These are phyloP conservation scores for Zasmidium citrigriseum DNA, from an alignment of 2,329 filamentous ascomycete species.

Conservation along the genomic window DNA sequence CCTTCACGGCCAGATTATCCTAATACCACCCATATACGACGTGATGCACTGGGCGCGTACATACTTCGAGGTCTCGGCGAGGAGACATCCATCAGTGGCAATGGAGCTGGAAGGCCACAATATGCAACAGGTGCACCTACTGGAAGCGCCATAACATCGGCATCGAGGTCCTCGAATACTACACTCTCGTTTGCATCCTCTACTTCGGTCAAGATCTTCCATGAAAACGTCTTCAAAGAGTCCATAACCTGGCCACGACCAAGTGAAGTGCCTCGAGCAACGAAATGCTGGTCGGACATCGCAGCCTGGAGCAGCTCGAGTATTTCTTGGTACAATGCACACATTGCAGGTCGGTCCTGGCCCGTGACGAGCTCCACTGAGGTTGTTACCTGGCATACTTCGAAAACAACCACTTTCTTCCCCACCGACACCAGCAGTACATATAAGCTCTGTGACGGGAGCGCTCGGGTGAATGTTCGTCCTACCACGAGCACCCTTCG, in stretches of 20 bases:
- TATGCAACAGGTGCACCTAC: neutral
- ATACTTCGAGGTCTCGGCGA: neutral
- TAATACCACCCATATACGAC: slow-evolving; percentile 1
- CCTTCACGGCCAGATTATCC: neutral
- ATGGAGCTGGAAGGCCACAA: neutral
- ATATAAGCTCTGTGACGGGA: slow-evolving; percentile 29
- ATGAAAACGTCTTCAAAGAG: neutral
- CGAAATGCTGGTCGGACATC: slow-evolving; percentile 15
- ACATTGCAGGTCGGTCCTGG: slow-evolving; percentile 14
- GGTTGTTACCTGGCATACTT: neutral
- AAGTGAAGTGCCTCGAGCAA: neutral
- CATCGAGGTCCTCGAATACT: neutral
- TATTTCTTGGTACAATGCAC: slow-evolving; percentile 6
- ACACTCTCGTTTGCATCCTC: neutral
- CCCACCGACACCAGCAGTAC: slow-evolving; percentile 16
- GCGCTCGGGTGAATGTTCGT: slow-evolving; percentile 19
- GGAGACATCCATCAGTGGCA: neutral
- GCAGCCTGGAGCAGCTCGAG: slow-evolving; percentile 12
- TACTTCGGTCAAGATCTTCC: neutral
- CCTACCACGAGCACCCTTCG: slow-evolving; percentile 12
- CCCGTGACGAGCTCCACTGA: neutral
- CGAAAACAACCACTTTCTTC: slow-evolving; percentile 15
- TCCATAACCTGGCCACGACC: neutral
- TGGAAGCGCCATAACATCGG: neutral
- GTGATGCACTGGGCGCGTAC: neutral